Base-by-base conservation (phyloP, 2,329 filamentous ascomycete species). In the Colletotrichum neosansevieriae region DNA sequence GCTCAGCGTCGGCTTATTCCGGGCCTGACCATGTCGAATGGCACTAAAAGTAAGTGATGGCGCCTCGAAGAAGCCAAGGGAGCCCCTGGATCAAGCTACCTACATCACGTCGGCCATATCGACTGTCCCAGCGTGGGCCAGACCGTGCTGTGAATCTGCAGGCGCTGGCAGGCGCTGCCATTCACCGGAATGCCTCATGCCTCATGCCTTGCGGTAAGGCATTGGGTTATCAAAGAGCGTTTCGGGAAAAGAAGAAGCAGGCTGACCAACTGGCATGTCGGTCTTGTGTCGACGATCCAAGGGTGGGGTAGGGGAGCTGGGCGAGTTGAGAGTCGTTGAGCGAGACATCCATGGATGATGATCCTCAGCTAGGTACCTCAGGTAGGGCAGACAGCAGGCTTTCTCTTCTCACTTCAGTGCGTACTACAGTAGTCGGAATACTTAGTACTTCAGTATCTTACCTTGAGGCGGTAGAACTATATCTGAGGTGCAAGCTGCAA, bases 61-160 rank as follows among this genome's bases (percentile, higher is more conserved):
- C 38, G 56, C 56, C 34, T 60, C 45, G 53, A n/a, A 61, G 36
- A 47, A 29, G 44, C 17, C 62, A 60, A 65, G 62, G 56, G 24
- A 38, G 24, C 45, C 45, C 53, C 54, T 45, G 56, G 15, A 29
- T 34, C 29, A 42, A 38, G 45, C 21, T 11, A 63, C 24, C 21
- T 21, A 21, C 21, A 58, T 49, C 11, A 58, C 24, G 49, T 40
- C 32, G 42, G 51, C 29, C 50, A 24, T 21, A 63, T 42, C 42
- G 29, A 21, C 36, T 36, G n/a, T 19, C 21, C 50, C 29, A 4
- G 29, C 29, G 29, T 29, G 38, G 60, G 38, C 15, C 40, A 45
- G 34, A 34, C 24, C 34, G 36, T 12, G 17, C 21, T 24, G 34
- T 24, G 24, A 42, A 13, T 64, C 42, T 58, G 53, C 34, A 40